Percentiles rank a stretch among this genome's conserved stretches.
Evolutionary conservation across 2,329 filamentous ascomycete species (phyloP).

Genomic region (Periconia sp.): DNA sequence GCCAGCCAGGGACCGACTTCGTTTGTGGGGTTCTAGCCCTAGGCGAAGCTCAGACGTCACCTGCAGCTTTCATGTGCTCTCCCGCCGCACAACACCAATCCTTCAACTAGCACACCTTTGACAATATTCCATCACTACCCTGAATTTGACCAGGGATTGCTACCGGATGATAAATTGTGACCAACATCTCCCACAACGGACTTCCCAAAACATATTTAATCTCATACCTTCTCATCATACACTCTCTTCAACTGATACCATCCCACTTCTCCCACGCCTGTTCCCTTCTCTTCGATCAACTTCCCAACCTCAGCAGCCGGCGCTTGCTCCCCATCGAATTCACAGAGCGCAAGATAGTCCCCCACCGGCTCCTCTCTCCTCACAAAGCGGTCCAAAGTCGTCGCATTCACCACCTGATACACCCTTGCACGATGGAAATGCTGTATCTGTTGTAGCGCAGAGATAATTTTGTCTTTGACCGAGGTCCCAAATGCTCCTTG

Average conservation of each 20-base stretch:
- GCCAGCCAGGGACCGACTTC: background rate
- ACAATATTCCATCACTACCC: too few species aligned
- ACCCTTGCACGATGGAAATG: too few species aligned
- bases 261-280: constrained; percentile 21
- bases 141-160: too few species aligned
- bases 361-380: constrained; percentile 15
- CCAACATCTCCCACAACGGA: too few species aligned
- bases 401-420: constrained; percentile 23
- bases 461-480: too few species aligned
- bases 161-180: too few species aligned
- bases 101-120: too few species aligned
- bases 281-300: constrained; percentile 14
- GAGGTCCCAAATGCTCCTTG: too few species aligned
- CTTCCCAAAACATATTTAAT: too few species aligned
- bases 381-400: constrained; percentile 26
- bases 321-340: constrained; percentile 27
- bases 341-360: constrained; percentile 28
- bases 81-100: too few species aligned
- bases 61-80: too few species aligned
- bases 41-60: constrained; percentile 5
- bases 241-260: constrained; percentile 23
- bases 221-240: constrained; percentile 23
- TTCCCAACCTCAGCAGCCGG: constrained; percentile 23
- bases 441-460: too few species aligned
- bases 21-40: constrained; percentile 6